These are phyloP conservation scores for Xylaria nigripes DNA, from an alignment of 495 filamentous ascomycete genomes.

Conservation along the genomic window DNA sequence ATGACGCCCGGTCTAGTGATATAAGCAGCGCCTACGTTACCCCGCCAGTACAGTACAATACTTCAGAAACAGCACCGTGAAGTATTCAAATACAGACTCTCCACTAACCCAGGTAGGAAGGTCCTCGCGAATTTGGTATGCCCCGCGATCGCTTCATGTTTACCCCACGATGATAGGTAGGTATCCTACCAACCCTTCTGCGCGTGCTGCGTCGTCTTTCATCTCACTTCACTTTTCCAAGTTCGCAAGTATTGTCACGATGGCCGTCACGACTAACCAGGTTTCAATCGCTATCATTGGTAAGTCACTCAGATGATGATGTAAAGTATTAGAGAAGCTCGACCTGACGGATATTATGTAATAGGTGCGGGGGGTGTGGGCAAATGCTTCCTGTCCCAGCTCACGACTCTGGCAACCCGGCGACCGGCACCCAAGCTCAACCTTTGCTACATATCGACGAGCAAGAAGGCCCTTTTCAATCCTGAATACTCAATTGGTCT, in stretches of 20 bases:
- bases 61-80: too few species aligned
- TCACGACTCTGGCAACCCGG: constrained; percentile 49
- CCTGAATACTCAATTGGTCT: constrained; percentile 51
- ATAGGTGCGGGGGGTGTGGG: constrained; percentile 89
- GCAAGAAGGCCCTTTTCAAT: constrained; percentile 65
- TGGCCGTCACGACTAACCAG: constrained; percentile 24
- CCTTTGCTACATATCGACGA: constrained; percentile 73
- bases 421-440: constrained; percentile 50
- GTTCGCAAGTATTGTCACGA: background rate
- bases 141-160: constrained; percentile 12
- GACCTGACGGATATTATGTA: constrained; percentile 13
- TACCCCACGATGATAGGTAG: constrained; percentile 24
- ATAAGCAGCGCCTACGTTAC: too few species aligned
- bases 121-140: too few species aligned
- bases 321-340: background rate
- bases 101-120: too few species aligned
- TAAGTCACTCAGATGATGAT: constrained; percentile 12
- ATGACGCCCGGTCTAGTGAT: too few species aligned
- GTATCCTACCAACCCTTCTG: background rate
- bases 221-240: background rate
- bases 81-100: too few species aligned
- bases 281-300: constrained; percentile 40
- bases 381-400: constrained; percentile 78
- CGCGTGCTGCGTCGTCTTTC: background rate
- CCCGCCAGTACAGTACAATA: too few species aligned